phyloP scores from a whole-genome alignment of 768 basidiomycete genomes.

The Hortiboletus campestris region DNA sequence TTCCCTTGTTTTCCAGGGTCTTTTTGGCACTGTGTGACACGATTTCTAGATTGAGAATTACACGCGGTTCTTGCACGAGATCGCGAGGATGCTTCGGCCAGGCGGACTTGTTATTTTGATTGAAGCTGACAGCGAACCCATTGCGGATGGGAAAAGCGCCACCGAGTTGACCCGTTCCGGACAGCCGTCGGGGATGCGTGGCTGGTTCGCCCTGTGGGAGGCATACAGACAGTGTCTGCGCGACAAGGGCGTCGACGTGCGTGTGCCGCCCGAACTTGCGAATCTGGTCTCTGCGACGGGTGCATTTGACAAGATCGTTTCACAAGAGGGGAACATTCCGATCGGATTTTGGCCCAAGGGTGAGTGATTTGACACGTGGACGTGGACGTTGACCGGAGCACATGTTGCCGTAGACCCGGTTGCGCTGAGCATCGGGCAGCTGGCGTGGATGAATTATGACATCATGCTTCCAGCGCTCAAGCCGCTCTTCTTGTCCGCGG shows the following conservation, averaged over 20 bases:
- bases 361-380: constrained; percentile 24
- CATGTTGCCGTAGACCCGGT: constrained; percentile 44
- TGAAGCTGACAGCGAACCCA: constrained; percentile 56
- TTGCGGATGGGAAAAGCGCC: constrained; percentile 44
- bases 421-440: constrained; percentile 61
- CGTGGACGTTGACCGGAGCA: constrained; percentile 8
- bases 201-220: constrained; percentile 66
- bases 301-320: constrained; percentile 55
- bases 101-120: constrained; percentile 69
- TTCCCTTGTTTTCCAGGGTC: constrained; percentile 6
- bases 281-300: constrained; percentile 47
- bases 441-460: constrained; percentile 75
- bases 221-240: constrained; percentile 56
- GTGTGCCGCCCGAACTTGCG: constrained; percentile 54
- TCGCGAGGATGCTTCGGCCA: constrained; percentile 64
- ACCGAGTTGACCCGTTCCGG: constrained; percentile 33
- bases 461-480: constrained; percentile 61
- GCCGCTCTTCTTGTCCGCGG: constrained; percentile 54
- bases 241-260: constrained; percentile 52
- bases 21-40: constrained; percentile 2
- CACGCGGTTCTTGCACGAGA: constrained; percentile 56
- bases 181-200: constrained; percentile 42
- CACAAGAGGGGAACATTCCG: constrained; percentile 59
- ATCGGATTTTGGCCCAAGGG: constrained; percentile 71
- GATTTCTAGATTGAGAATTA: constrained; percentile 57